phyloP scores from a whole-genome alignment of 2,329 filamentous ascomycete genomes.

The Apiospora koreana region DNA sequence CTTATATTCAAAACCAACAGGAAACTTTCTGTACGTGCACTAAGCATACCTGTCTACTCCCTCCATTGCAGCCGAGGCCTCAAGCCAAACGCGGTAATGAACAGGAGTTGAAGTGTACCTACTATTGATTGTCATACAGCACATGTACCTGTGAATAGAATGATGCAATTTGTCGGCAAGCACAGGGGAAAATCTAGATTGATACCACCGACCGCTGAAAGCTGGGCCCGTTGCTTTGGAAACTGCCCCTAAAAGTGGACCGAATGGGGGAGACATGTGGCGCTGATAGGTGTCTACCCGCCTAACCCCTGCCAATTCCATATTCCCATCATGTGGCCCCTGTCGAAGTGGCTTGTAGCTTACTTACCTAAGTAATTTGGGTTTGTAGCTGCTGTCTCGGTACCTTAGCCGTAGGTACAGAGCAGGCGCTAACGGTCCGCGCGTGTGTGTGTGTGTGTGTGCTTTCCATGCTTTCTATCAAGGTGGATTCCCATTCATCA shows the following conservation, averaged over 20 bases:
- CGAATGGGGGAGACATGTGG: not conserved
- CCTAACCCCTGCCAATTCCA: not conserved
- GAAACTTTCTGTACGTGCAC: not conserved
- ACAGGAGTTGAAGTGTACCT: too few relatives aligned
- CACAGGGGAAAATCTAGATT: constrained; percentile 8
- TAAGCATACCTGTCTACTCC: too few relatives aligned
- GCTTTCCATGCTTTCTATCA: not conserved
- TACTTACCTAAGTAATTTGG: too few relatives aligned
- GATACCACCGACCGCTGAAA: not conserved
- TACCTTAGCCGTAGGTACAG: too few relatives aligned
- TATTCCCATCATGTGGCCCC: not conserved
- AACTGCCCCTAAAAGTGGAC: not conserved
- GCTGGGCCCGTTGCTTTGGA: constrained; percentile 6
- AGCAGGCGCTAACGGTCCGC: not conserved
- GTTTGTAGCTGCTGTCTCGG: not conserved
- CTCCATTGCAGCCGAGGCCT: not conserved
- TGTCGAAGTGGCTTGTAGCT: not conserved
- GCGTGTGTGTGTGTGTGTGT: too few relatives aligned
- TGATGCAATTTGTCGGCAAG: constrained; percentile 5
- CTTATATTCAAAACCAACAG: not conserved
- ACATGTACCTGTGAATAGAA: not conserved
- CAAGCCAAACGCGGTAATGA: too few relatives aligned
- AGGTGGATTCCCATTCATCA: not conserved
- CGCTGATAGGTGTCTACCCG: not conserved
- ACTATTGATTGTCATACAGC: not conserved